These are phyloP conservation scores for Suaeda aralocaspica DNA, from an alignment of 148 eudicot genomes.

Conservation along the genomic window DNA sequence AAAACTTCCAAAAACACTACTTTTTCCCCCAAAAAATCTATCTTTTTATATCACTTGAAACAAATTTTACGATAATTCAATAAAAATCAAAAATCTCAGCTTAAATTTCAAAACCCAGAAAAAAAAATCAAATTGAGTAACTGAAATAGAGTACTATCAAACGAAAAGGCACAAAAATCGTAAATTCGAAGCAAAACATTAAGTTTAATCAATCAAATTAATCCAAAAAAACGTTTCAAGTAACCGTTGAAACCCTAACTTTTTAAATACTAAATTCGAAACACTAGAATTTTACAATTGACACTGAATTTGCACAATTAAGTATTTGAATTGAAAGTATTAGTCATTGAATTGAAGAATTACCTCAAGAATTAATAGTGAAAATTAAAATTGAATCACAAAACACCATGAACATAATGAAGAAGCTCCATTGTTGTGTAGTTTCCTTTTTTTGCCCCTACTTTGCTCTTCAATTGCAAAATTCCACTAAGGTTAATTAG, in stretches of 20 bases:
- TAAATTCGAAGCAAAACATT: not conserved
- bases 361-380: slow-evolving; percentile 16
- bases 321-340: not conserved
- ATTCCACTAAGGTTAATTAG: slow-evolving; percentile 5
- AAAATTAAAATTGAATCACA: slow-evolving; percentile 1
- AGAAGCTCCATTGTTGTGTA: slow-evolving; percentile 12
- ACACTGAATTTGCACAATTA: not conserved
- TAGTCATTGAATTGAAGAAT: not conserved
- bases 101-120: not conserved
- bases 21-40: not conserved
- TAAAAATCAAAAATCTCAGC: not conserved
- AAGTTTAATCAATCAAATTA: not conserved
- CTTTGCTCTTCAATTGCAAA: slow-evolving; percentile 7
- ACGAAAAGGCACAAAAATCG: not conserved
- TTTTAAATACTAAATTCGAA: not conserved
- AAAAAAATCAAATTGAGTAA: not conserved
- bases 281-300: not conserved
- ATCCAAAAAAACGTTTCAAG: not conserved
- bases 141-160: not conserved
- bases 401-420: slow-evolving; percentile 10
- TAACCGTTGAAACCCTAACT: slow-evolving; percentile 16
- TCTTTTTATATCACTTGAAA: too few species aligned
- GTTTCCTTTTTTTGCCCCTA: slow-evolving; percentile 7
- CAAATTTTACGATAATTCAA: not conserved
- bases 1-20: not conserved